These are phyloP conservation scores for Eucalyptus pauciflora DNA, from an alignment of 345 rosid genomes.

Conservation along the genomic window DNA sequence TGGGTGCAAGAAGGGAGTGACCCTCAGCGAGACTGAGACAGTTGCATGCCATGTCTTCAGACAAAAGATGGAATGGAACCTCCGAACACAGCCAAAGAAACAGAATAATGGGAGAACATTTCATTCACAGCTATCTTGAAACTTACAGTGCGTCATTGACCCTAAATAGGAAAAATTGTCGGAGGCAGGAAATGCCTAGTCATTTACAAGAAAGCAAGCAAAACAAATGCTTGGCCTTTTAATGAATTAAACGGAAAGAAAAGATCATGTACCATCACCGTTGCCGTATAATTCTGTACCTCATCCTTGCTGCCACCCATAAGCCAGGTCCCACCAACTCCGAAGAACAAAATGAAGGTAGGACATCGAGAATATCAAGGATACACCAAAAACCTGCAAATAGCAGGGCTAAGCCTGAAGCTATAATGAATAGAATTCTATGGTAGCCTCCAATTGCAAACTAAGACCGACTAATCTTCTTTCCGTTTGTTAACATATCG, in stretches of 20 bases:
- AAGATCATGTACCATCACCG: background rate
- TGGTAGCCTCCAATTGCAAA: background rate
- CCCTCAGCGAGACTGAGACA: background rate
- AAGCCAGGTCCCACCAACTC: background rate
- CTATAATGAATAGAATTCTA: background rate
- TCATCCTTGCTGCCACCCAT: background rate
- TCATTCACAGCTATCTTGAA: background rate
- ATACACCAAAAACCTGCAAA: background rate
- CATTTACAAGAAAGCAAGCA: background rate
- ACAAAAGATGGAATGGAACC: background rate
- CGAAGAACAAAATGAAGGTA: background rate
- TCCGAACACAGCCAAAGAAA: background rate
- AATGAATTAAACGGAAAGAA: background rate
- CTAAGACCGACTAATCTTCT: conserved; percentile 35
- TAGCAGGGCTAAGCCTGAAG: background rate
- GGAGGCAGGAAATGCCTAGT: background rate
- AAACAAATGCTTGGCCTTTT: background rate
- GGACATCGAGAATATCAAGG: background rate
- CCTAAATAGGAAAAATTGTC: background rate
- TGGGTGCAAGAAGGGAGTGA: background rate
- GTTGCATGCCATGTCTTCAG: background rate
- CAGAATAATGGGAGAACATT: background rate
- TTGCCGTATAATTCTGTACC: background rate
- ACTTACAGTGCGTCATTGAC: background rate
- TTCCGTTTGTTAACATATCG: conserved; percentile 91